phyloP scores from a whole-genome alignment of 345 rosid genomes.

The Acer yangbiense region DNA sequence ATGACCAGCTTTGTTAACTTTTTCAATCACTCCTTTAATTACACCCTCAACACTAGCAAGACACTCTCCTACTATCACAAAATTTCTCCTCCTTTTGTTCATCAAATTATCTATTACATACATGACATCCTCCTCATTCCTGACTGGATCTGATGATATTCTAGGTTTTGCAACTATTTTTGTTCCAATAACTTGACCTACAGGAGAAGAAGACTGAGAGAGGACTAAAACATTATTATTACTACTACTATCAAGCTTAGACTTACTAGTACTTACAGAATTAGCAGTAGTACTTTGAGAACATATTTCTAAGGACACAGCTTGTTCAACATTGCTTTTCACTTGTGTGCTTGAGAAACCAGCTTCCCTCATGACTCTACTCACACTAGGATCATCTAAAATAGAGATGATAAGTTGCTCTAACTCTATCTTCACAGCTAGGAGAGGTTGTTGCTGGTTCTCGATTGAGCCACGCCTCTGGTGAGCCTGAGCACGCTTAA shows the following conservation, averaged over 20 bases:
- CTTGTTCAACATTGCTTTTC: conserved; percentile 79
- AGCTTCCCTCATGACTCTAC: conserved; percentile 98
- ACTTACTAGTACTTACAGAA: conserved; percentile 38
- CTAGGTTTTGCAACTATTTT: conserved; percentile 19
- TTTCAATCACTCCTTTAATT: conserved; percentile 61
- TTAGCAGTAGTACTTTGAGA: conserved; percentile 40
- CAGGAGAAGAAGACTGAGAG: conserved; percentile 30
- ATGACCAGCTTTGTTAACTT: conserved; percentile 47
- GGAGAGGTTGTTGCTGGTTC: conserved; percentile 86
- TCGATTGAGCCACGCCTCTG: conserved; percentile 90
- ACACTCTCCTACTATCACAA: conserved; percentile 81
- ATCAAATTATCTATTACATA: conserved; percentile 58
- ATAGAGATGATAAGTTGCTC: conserved; percentile 91
- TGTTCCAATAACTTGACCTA: conserved; percentile 19
- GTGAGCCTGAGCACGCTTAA: conserved; percentile 98
- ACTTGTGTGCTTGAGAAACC: conserved; percentile 93
- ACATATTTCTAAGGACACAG: conserved; percentile 59
- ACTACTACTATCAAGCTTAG: conserved; percentile 23
- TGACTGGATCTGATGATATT: conserved; percentile 35
- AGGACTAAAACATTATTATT: conserved; percentile 32
- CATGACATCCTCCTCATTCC: conserved; percentile 68
- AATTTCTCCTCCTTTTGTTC: conserved; percentile 44
- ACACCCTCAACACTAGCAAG: conserved; percentile 52
- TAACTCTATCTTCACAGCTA: conserved; percentile 87
- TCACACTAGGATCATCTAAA: conserved; percentile 94